phyloP scores from a whole-genome alignment of 441 rosid species.

The Croton setiger region DNA sequence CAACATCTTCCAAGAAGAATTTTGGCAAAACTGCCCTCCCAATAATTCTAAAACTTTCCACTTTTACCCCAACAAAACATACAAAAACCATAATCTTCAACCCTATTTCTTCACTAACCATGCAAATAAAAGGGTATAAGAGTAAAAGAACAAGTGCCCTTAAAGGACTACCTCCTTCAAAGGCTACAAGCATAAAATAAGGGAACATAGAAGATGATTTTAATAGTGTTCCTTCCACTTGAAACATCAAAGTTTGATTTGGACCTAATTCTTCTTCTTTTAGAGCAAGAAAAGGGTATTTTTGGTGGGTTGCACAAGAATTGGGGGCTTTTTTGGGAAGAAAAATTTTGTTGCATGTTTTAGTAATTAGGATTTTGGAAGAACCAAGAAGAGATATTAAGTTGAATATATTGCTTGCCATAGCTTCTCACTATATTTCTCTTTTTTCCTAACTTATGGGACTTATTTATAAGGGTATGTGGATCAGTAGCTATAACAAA shows the following conservation, averaged over 20 bases:
- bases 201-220: slow-evolving; percentile 60
- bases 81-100: slow-evolving; percentile 33
- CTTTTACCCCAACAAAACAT: slow-evolving; percentile 33
- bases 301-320: background rate
- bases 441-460: background rate
- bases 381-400: background rate
- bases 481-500: background rate
- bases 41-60: slow-evolving; percentile 21
- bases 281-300: background rate
- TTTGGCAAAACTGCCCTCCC: slow-evolving; percentile 43
- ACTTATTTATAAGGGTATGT: background rate
- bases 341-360: background rate
- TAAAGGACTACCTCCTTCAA: slow-evolving; percentile 59
- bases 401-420: background rate
- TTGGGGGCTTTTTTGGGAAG: background rate
- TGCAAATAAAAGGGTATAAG: slow-evolving; percentile 41
- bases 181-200: slow-evolving; percentile 69
- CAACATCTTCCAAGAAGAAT: slow-evolving; percentile 41
- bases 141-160: slow-evolving; percentile 49
- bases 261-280: background rate
- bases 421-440: background rate
- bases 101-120: slow-evolving; percentile 36
- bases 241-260: slow-evolving; percentile 28
- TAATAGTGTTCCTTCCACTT: slow-evolving; percentile 45
- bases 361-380: background rate